Evolutionary conservation across 75 land plant species (phyloP), one percentile per base, ranked within the genome.

Genomic region (Ceratopteris richardii): DNA sequence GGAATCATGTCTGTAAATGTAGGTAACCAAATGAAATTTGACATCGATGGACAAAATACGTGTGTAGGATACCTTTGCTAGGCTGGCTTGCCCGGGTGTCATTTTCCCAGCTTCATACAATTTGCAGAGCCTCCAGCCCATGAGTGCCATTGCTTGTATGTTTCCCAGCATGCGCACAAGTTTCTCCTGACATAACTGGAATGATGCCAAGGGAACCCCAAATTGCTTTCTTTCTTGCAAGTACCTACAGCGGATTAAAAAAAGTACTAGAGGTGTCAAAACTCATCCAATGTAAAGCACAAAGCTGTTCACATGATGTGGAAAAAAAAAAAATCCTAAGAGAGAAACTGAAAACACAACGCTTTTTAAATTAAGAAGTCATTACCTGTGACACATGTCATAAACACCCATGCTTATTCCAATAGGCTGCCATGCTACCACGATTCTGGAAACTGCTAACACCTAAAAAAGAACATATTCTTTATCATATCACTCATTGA

Each of bases 401-500:
- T 82, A 85, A 10, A 82, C 87, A 22, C 97, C 97, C 97, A 92
- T 88, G 26, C 86, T 43, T 20, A 88, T 85, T 51, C 97, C 95
- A 57, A 92, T 88, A 19, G 97, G 95, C 58, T 92, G 97, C 97
- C 97, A 92, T 21, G 95, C 86, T 52, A 88, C 95, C 90, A 92
- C 88, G 47, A 88, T 67, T 24, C 97, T 82, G 24, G 95, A 85
- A 51, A 92, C 82, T 29, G 90, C 95, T 41, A 92, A 77, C 20
- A 92, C 95, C 97, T 92, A 63, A 7, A 37, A 51, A 12, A 18
- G 52, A 17, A 6, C 37, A n/a, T n/a, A n/a, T n/a, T n/a, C n/a
- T n/a, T n/a, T n/a, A n/a, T n/a, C n/a, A n/a, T n/a, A n/a, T n/a
- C n/a, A n/a, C n/a, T n/a, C n/a, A n/a, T n/a, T n/a, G n/a, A n/a